phyloP scores from a whole-genome alignment of 2,329 filamentous ascomycete species.

The Ceratocystis albifundus region DNA sequence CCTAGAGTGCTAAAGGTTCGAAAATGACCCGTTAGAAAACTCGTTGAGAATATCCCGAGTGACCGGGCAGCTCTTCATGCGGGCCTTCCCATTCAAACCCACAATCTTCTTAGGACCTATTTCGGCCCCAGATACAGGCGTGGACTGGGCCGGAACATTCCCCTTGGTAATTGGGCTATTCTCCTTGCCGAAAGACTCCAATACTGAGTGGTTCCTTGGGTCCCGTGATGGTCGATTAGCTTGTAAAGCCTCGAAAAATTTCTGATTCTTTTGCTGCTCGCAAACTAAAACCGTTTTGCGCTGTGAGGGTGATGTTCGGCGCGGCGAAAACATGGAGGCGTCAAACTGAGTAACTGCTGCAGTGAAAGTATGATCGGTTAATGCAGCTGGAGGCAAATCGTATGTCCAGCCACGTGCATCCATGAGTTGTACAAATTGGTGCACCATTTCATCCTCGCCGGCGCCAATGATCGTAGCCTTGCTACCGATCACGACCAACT shows the following conservation, averaged over 20 bases:
- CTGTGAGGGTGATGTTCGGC: constrained; percentile 24
- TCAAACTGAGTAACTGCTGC: constrained; percentile 39
- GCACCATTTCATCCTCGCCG: constrained; percentile 63
- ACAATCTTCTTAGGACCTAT: constrained; percentile 40
- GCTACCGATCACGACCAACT: constrained; percentile 80
- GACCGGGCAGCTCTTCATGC: constrained; percentile 56
- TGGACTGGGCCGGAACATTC: too few relatives aligned
- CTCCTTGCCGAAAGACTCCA: constrained; percentile 33
- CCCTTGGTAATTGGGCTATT: constrained; percentile 29
- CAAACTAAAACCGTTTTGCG: background rate
- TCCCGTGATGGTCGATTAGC: constrained; percentile 24
- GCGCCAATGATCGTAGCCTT: constrained; percentile 64
- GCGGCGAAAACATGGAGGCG: constrained; percentile 13
- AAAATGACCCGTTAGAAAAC: constrained; percentile 14
- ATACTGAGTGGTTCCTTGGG: constrained; percentile 22
- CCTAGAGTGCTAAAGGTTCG: background rate
- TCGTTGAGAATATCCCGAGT: constrained; percentile 71
- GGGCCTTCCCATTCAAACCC: constrained; percentile 47
- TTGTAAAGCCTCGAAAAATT: constrained; percentile 28
- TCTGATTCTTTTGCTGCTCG: constrained; percentile 26
- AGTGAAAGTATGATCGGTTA: constrained; percentile 58
- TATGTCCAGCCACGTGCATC: constrained; percentile 69
- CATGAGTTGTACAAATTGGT: constrained; percentile 64
- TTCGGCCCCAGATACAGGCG: constrained; percentile 29
- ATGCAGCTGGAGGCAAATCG: constrained; percentile 52